Conservation (phyloP, 805 yeast genomes). For the Spathaspora sp. region DNA sequence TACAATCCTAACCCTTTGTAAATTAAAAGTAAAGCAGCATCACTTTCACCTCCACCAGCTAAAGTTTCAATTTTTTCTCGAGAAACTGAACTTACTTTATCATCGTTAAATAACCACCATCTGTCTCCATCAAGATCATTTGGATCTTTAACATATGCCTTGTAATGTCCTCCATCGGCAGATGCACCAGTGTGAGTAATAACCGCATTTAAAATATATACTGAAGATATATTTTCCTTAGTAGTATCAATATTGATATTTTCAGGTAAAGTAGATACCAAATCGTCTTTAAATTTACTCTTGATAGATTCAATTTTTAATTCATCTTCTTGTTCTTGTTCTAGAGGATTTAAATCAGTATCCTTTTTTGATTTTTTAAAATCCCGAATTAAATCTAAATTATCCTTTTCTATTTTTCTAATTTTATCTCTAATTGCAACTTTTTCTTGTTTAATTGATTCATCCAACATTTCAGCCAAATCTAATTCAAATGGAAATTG, state of each 20-base stretch:
- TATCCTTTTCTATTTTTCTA: constrained; percentile 70
- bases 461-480: constrained; percentile 79
- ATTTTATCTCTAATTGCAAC: constrained; percentile 72
- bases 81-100: constrained; percentile 72
- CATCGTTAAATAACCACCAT: constrained; percentile 97
- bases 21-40: constrained; percentile 84
- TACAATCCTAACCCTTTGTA: constrained; percentile 76
- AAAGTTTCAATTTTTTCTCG: constrained; percentile 79
- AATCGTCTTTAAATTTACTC: constrained; percentile 49
- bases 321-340: constrained; percentile 53
- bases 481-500: constrained; percentile 93
- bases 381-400: constrained; percentile 67
- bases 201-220: constrained; percentile 78
- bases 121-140: constrained; percentile 59
- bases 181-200: constrained; percentile 93
- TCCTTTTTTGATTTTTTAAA: constrained; percentile 54
- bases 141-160: constrained; percentile 77
- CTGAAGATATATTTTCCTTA: constrained; percentile 82
- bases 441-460: constrained; percentile 64
- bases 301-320: constrained; percentile 45
- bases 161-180: constrained; percentile 97
- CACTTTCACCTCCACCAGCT: constrained; percentile 98
- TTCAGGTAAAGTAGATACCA: constrained; percentile 40
- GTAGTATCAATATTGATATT: constrained; percentile 23
- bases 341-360: constrained; percentile 42